Percentiles rank a stretch among this genome's conserved stretches.
Conservation (phyloP, 768 basidiomycete species). For the Trametes villosa region DNA sequence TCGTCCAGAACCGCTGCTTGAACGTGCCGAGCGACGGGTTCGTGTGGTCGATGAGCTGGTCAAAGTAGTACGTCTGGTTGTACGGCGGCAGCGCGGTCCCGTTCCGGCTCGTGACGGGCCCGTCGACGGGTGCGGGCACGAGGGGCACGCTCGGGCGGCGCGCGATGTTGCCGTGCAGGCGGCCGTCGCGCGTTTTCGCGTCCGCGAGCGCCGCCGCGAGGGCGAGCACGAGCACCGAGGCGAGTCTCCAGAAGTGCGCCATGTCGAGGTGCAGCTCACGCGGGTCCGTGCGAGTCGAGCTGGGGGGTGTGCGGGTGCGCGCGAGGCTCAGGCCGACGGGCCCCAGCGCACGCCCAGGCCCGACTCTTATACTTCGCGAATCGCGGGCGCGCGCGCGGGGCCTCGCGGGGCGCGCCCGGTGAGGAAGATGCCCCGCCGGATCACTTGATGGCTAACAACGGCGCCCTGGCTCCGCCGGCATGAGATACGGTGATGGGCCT, state of each 20-base stretch:
- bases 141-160: constrained; percentile 27
- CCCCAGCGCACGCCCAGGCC: neutral
- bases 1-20: constrained; percentile 74
- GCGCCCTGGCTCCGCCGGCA: constrained; percentile 4
- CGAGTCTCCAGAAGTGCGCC: constrained; percentile 15
- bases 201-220: constrained; percentile 15
- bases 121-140: constrained; percentile 20
- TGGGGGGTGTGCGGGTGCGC: neutral
- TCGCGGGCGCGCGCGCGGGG: no score
- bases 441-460: constrained; percentile 5
- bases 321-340: neutral
- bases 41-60: constrained; percentile 56
- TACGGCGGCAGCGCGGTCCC: constrained; percentile 35
- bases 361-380: neutral
- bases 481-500: constrained; percentile 8
- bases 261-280: constrained; percentile 1
- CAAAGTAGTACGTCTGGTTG: constrained; percentile 53
- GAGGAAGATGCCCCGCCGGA: neutral
- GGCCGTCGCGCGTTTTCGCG: constrained; percentile 27
- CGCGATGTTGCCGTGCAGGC: constrained; percentile 27
- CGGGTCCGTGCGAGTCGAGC: neutral
- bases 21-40: constrained; percentile 73
- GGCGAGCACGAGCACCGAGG: constrained; percentile 15
- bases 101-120: constrained; percentile 29
- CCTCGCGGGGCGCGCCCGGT: no score